These are phyloP conservation scores for Cadophora sp. DNA, from an alignment of 2,329 filamentous ascomycete genomes.

Conservation along the genomic window DNA sequence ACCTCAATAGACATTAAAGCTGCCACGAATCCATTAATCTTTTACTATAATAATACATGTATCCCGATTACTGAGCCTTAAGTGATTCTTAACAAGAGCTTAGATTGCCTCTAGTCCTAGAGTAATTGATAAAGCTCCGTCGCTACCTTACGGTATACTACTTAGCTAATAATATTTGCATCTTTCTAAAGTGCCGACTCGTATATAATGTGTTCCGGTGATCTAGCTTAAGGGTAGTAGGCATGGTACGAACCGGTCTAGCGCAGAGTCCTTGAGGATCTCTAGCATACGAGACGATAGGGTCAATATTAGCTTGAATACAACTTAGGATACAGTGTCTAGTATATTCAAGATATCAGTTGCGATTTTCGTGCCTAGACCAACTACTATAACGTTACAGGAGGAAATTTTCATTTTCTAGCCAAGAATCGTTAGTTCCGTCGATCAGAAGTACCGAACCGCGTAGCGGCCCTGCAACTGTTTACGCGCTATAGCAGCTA, in stretches of 20 bases:
- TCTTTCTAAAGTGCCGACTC: slow-evolving; percentile 28
- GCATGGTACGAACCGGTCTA: slow-evolving; percentile 12
- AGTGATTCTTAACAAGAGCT: slow-evolving; percentile 37
- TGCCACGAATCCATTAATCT: slow-evolving; percentile 44
- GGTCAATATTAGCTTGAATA: background rate
- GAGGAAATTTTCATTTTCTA: too few relatives aligned
- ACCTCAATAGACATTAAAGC: slow-evolving; percentile 46
- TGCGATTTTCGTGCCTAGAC: too few relatives aligned
- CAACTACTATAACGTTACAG: too few relatives aligned
- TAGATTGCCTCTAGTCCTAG: slow-evolving; percentile 33
- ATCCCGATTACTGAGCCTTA: slow-evolving; percentile 37
- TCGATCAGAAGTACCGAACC: slow-evolving; percentile 24
- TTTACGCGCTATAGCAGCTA: slow-evolving; percentile 21
- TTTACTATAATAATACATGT: slow-evolving; percentile 32
- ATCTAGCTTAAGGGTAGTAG: slow-evolving; percentile 19
- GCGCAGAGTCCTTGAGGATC: slow-evolving; percentile 9
- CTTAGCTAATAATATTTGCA: slow-evolving; percentile 26
- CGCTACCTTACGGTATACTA: slow-evolving; percentile 16
- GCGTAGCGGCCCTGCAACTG: slow-evolving; percentile 13
- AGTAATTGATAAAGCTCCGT: slow-evolving; percentile 31
- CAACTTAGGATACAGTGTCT: too few relatives aligned
- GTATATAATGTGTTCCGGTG: slow-evolving; percentile 10
- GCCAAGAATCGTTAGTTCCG: slow-evolving; percentile 17
- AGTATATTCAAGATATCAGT: too few relatives aligned
- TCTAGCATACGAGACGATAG: slow-evolving; percentile 13